phyloP scores from a whole-genome alignment of 1,284 basidiomycete species.

The Agaricales sp. region DNA sequence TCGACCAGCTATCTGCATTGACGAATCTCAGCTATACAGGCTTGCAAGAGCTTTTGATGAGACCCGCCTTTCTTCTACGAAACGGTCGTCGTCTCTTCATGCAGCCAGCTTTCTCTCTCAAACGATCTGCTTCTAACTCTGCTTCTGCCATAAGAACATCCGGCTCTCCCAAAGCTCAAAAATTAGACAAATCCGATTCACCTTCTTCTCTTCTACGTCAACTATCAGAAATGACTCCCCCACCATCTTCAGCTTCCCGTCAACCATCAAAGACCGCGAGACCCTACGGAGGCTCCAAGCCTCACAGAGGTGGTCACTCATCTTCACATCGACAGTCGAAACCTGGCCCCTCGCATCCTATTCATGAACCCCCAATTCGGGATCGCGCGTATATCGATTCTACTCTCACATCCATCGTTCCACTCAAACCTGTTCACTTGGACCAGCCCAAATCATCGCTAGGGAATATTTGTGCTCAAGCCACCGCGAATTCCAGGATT shows the following conservation, averaged over 20 bases:
- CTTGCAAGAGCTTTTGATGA: slow-evolving; percentile 26
- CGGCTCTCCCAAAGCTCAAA: slow-evolving; percentile 24
- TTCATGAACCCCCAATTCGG: neutral
- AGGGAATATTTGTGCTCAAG: slow-evolving; percentile 21
- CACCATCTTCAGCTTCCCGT: slow-evolving; percentile 16
- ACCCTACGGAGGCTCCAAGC: slow-evolving; percentile 13
- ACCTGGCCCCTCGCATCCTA: slow-evolving; percentile 1
- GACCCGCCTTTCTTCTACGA: slow-evolving; percentile 34
- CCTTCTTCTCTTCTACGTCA: slow-evolving; percentile 8
- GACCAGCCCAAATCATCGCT: slow-evolving; percentile 37
- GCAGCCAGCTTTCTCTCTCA: slow-evolving; percentile 33
- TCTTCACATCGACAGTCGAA: slow-evolving; percentile 10
- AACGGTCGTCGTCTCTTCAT: slow-evolving; percentile 46
- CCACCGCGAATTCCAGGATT: slow-evolving; percentile 3
- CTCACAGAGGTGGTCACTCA: slow-evolving; percentile 13
- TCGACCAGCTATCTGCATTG: no score
- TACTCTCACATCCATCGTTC: slow-evolving; percentile 1
- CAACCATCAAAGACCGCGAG: slow-evolving; percentile 7
- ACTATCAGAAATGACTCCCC: slow-evolving; percentile 15
- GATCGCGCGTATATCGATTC: neutral
- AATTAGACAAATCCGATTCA: slow-evolving; percentile 11
- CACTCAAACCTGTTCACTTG: slow-evolving; percentile 21
- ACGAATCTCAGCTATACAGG: no score
- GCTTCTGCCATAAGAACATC: slow-evolving; percentile 25
- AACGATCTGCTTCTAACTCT: slow-evolving; percentile 17